phyloP scores from a whole-genome alignment of 1,139 yeast genomes.

The Yamadazyma siamensis region DNA sequence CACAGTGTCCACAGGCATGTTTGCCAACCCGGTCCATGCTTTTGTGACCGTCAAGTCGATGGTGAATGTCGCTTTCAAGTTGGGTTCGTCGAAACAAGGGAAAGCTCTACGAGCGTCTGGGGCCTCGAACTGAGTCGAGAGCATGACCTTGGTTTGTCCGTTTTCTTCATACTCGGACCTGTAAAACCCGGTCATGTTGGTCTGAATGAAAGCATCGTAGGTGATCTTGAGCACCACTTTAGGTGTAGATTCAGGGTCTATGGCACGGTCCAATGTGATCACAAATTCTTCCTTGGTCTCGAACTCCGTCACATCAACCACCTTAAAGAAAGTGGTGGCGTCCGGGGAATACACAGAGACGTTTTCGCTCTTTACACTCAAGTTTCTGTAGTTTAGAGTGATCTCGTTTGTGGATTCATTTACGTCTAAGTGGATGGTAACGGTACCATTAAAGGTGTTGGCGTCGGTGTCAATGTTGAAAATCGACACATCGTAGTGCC shows the following conservation, averaged over 20 bases:
- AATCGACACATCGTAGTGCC: constrained; percentile 41
- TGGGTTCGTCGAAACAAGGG: constrained; percentile 82
- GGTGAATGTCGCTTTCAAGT: constrained; percentile 68
- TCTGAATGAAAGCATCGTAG: constrained; percentile 50
- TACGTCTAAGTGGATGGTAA: constrained; percentile 35
- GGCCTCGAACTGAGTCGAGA: constrained; percentile 84
- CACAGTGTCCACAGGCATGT: constrained; percentile 53
- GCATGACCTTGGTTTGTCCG: constrained; percentile 61
- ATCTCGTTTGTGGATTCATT: constrained; percentile 31
- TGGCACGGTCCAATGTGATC: constrained; percentile 18
- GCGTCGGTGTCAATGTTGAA: constrained; percentile 29
- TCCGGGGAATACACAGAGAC: constrained; percentile 10
- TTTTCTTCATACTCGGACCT: constrained; percentile 66
- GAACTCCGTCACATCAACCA: constrained; percentile 18
- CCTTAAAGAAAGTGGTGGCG: constrained; percentile 8
- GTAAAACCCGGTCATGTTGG: constrained; percentile 74
- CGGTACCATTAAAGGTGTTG: constrained; percentile 40
- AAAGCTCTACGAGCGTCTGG: constrained; percentile 83
- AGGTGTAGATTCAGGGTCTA: constrained; percentile 10
- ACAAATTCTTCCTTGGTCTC: constrained; percentile 26
- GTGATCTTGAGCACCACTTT: constrained; percentile 28
- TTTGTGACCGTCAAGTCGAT: constrained; percentile 56
- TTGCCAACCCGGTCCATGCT: constrained; percentile 65
- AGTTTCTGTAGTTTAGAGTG: constrained; percentile 41
- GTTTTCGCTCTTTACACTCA: constrained; percentile 19